Conservation (phyloP, 305 asterid genomes). For the Rubia balearica region DNA sequence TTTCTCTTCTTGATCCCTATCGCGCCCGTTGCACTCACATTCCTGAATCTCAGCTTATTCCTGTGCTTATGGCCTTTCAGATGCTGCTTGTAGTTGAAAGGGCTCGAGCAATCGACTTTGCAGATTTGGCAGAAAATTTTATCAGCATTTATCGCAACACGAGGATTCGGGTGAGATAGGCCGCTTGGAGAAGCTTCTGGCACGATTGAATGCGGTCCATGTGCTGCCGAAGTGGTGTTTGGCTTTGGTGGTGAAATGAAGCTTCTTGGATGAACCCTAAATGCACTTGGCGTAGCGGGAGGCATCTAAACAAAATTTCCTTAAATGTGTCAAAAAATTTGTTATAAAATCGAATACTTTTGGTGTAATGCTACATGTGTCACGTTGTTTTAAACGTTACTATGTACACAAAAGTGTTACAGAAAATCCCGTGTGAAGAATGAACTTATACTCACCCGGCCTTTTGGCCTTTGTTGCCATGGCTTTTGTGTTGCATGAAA, state of each 20-base stretch:
- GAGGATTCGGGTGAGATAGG: background rate
- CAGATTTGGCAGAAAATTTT: conserved; percentile 30
- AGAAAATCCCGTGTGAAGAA: background rate
- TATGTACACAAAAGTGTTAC: no score
- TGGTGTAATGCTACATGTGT: background rate
- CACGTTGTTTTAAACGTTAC: no score
- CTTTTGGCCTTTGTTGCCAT: background rate
- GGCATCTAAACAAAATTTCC: background rate
- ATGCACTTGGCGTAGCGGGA: background rate
- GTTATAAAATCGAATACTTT: background rate
- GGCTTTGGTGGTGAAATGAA: background rate
- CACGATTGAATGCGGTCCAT: background rate
- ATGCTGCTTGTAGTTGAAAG: conserved; percentile 27
- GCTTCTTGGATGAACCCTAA: background rate
- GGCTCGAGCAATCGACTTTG: conserved; percentile 31
- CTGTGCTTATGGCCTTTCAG: conserved; percentile 40
- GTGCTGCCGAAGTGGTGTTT: background rate
- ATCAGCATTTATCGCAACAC: background rate
- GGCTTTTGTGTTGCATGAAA: background rate
- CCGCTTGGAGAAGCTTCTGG: background rate
- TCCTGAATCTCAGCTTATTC: conserved; percentile 27
- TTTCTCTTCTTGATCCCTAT: background rate
- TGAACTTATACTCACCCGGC: background rate
- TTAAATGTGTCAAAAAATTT: background rate
- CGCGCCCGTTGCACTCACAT: background rate